Conservation (phyloP, 345 rosid genomes). For the Euphorbia peplus region DNA sequence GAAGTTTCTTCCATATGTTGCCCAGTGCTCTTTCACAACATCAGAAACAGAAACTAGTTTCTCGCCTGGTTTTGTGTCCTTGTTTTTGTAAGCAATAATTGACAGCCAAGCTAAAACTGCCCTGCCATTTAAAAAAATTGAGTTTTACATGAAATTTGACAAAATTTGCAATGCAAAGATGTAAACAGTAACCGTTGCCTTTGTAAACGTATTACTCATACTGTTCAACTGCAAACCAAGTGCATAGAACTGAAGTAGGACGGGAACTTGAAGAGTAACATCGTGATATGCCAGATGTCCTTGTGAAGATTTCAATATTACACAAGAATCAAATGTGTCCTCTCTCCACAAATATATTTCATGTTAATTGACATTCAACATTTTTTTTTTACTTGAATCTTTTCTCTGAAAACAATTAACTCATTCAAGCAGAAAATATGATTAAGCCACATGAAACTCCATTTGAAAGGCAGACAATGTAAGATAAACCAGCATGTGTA, state of each 20-base stretch:
- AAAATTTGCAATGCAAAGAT: neutral
- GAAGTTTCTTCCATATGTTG: constrained; percentile 84
- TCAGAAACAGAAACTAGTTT: constrained; percentile 76
- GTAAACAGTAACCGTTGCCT: neutral
- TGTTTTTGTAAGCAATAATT: constrained; percentile 72
- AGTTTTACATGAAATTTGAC: neutral
- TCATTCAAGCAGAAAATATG: neutral
- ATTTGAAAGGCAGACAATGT: neutral
- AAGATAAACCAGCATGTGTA: neutral
- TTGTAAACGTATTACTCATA: neutral
- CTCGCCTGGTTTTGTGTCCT: constrained; percentile 73
- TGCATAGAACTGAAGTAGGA: neutral
- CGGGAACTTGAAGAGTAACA: neutral
- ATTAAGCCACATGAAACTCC: neutral
- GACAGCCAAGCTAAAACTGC: constrained; percentile 96
- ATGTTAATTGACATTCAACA: neutral
- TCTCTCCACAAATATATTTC: neutral
- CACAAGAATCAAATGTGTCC: neutral
- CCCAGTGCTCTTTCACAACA: constrained; percentile 90
- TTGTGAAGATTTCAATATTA: neutral
- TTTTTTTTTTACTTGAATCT: neutral
- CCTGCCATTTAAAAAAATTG: constrained; percentile 41
- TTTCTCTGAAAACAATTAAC: neutral
- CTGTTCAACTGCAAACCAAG: neutral
- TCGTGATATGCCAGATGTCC: neutral